phyloP scores from a whole-genome alignment of 78 protist species.

The Emiliania huxleyi region DNA sequence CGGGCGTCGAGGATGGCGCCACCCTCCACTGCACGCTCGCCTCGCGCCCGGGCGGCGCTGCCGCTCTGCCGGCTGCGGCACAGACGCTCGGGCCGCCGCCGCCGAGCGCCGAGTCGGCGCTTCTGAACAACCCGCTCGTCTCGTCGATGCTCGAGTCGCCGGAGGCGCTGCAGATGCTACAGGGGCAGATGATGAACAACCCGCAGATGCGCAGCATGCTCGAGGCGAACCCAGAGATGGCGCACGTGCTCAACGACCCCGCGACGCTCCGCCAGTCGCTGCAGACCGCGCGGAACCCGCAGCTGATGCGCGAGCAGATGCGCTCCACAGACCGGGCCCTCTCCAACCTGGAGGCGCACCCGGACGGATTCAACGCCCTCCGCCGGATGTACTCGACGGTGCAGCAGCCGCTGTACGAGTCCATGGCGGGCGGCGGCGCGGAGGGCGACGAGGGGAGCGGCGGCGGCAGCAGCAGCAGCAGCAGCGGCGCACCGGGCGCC shows the following conservation, averaged over 20 bases:
- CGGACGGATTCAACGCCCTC: slow-evolving; percentile 81
- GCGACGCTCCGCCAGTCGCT: slow-evolving; percentile 68
- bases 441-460: neutral
- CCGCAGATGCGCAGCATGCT: slow-evolving; percentile 64
- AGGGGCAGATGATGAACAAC: neutral
- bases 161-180: slow-evolving; percentile 69
- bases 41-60: neutral
- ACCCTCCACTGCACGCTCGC: neutral
- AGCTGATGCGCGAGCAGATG: slow-evolving; percentile 86
- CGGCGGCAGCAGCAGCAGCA: neutral
- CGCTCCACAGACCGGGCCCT: slow-evolving; percentile 81
- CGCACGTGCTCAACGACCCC: slow-evolving; percentile 78
- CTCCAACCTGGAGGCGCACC: slow-evolving; percentile 79
- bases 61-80: neutral
- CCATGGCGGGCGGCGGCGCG: neutral
- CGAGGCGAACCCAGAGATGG: slow-evolving; percentile 83
- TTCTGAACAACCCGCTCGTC: slow-evolving; percentile 67
- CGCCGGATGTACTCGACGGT: slow-evolving; percentile 76
- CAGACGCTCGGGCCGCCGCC: slow-evolving; percentile 18
- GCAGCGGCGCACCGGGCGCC: neutral
- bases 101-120: slow-evolving; percentile 49
- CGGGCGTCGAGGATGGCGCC: slow-evolving; percentile 55
- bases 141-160: slow-evolving; percentile 71
- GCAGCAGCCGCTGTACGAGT: slow-evolving; percentile 76
- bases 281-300: slow-evolving; percentile 68